Conservation (phyloP, 2,329 filamentous ascomycete species). For the Alternaria novae-zelandiae region DNA sequence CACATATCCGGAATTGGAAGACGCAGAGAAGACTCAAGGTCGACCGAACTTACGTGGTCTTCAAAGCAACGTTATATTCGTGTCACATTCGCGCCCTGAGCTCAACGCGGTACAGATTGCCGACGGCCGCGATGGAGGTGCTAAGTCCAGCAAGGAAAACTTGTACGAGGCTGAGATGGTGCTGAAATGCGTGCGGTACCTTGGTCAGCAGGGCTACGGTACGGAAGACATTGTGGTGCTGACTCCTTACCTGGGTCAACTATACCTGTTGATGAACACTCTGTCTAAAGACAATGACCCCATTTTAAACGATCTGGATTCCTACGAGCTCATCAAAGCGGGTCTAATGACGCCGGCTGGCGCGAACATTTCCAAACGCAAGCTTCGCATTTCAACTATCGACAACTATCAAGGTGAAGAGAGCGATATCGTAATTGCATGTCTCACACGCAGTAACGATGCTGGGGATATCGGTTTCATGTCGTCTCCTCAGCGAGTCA, state of each 20-base stretch:
- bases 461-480: conserved; percentile 74
- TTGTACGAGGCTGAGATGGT: conserved; percentile 70
- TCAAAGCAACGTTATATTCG: conserved; percentile 66
- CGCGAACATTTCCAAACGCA: conserved; percentile 59
- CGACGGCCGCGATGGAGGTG: conserved; percentile 59
- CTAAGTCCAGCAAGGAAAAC: conserved; percentile 67
- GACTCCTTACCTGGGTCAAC: conserved; percentile 75
- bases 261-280: conserved; percentile 62
- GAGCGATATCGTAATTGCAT: conserved; percentile 72
- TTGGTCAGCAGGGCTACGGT: conserved; percentile 74
- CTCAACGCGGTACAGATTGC: conserved; percentile 49
- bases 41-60: conserved; percentile 63
- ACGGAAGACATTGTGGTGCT: conserved; percentile 70
- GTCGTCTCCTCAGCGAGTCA: conserved; percentile 68
- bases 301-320: conserved; percentile 72
- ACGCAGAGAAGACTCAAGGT: conserved; percentile 58
- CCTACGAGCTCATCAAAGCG: conserved; percentile 65
- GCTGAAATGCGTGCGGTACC: conserved; percentile 67
- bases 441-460: conserved; percentile 70
- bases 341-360: conserved; percentile 65
- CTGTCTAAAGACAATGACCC: conserved; percentile 67
- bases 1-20: conserved; percentile 67
- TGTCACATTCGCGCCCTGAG: conserved; percentile 68
- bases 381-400: conserved; percentile 71
- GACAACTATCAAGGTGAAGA: conserved; percentile 84